Percentiles rank a stretch among this genome's conserved stretches.
phyloP scores from a whole-genome alignment of 2,329 filamentous ascomycete genomes.

The Clonostachys chloroleuca region DNA sequence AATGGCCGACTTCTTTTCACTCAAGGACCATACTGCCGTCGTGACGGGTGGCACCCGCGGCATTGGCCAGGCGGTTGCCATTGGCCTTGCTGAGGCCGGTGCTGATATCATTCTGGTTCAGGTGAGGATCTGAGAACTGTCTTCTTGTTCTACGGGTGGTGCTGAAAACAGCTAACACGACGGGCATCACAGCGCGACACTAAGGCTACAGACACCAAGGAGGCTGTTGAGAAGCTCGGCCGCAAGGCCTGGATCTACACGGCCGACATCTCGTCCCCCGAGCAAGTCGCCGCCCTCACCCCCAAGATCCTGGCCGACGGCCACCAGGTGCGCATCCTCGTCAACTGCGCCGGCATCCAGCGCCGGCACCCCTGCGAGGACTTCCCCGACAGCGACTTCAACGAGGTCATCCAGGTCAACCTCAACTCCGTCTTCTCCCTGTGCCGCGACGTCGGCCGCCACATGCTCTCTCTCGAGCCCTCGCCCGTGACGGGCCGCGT shows the following conservation, averaged over 20 bases:
- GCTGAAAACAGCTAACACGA: background rate
- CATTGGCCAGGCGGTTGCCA: conserved; percentile 52
- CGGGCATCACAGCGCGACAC: conserved; percentile 29
- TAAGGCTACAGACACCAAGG: conserved; percentile 45
- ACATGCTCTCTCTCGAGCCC: conserved; percentile 62
- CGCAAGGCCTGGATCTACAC: conserved; percentile 65
- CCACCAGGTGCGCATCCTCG: conserved; percentile 67
- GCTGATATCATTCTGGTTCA: conserved; percentile 52
- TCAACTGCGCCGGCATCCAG: conserved; percentile 88
- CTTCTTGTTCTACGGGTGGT: too few species aligned
- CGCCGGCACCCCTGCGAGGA: conserved; percentile 68
- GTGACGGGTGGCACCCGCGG: conserved; percentile 54
- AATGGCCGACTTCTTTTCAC: conserved; percentile 44
- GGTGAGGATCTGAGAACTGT: conserved; percentile 18
- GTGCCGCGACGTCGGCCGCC: conserved; percentile 70
- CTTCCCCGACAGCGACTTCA: conserved; percentile 76
- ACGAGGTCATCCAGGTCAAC: conserved; percentile 83
- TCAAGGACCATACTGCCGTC: conserved; percentile 51
- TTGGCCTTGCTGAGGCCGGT: conserved; percentile 54
- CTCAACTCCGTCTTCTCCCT: conserved; percentile 77
- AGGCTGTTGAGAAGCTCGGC: conserved; percentile 59
- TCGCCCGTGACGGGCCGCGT: conserved; percentile 46
- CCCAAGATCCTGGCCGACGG: conserved; percentile 58
- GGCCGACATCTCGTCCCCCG: conserved; percentile 61
- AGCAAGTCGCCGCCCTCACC: conserved; percentile 56